Percentiles rank a stretch among this genome's conserved stretches.
Evolutionary conservation across 805 yeast genomes (phyloP).

Genomic region (Metschnikowia hibisci): DNA sequence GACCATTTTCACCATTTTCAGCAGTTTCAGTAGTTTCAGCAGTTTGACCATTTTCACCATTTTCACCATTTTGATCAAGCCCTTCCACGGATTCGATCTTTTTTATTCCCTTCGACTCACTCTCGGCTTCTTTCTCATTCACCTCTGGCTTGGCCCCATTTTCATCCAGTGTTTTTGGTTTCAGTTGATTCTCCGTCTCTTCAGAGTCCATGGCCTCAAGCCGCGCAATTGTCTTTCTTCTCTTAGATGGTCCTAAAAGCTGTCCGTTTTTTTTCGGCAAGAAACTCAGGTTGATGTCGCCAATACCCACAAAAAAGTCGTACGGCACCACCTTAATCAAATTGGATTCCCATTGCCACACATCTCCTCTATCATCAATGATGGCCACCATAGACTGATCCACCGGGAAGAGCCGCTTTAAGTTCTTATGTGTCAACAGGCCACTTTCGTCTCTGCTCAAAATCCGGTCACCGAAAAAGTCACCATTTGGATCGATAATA

Average conservation of each 20-base stretch:
- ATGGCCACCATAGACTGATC: slow-evolving; percentile 95
- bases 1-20: not conserved
- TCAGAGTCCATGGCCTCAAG: slow-evolving; percentile 43
- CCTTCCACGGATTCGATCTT: no score
- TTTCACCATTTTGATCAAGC: not conserved
- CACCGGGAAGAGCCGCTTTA: slow-evolving; percentile 87
- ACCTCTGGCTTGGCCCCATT: not conserved
- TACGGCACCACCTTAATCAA: slow-evolving; percentile 90
- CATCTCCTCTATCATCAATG: slow-evolving; percentile 97
- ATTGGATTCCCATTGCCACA: slow-evolving; percentile 96
- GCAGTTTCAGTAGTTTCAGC: not conserved
- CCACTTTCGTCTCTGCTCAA: slow-evolving; percentile 94
- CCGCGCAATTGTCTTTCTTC: slow-evolving; percentile 53
- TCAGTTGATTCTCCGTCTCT: slow-evolving; percentile 12
- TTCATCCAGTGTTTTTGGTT: not conserved
- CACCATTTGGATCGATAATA: slow-evolving; percentile 86
- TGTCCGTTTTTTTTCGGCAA: slow-evolving; percentile 72
- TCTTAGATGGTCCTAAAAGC: slow-evolving; percentile 57
- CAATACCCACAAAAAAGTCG: slow-evolving; percentile 94
- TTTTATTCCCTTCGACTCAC: no score
- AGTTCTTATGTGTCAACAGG: slow-evolving; percentile 79
- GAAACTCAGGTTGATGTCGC: slow-evolving; percentile 92
- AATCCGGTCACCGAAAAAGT: slow-evolving; percentile 85
- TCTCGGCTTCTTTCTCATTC: no score
- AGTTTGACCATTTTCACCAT: not conserved